phyloP scores from a whole-genome alignment of 176 grass and related monocot genomes.

The Neostapfia colusana region DNA sequence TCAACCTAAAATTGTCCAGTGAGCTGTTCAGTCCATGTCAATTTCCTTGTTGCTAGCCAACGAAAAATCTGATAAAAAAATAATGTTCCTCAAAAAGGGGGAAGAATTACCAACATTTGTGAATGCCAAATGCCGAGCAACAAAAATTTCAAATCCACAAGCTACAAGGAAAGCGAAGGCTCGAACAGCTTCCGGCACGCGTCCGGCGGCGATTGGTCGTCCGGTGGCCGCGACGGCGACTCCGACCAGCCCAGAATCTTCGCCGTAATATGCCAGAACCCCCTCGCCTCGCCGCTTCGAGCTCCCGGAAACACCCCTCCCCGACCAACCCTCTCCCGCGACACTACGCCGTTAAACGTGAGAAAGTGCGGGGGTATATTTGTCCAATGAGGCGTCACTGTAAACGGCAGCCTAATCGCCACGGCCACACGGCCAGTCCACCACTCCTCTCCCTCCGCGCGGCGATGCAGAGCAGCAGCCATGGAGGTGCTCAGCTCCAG shows the following conservation, averaged over 20 bases:
- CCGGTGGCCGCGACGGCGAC: slow-evolving; percentile 30
- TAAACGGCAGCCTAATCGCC: slow-evolving; percentile 22
- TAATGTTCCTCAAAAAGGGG: not conserved
- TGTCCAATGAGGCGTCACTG: not conserved
- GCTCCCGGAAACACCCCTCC: not conserved
- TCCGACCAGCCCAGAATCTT: slow-evolving; percentile 44
- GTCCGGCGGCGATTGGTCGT: not conserved
- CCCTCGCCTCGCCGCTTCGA: not conserved
- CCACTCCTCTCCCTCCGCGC: slow-evolving; percentile 5
- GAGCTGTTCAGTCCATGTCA: not conserved
- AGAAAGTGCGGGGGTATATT: not conserved
- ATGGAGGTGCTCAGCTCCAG: slow-evolving; percentile 74
- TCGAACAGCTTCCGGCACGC: not conserved
- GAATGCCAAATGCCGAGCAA: not conserved
- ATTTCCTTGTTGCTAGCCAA: not conserved
- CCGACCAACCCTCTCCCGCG: not conserved
- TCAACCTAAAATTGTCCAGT: not conserved
- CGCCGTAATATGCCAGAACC: slow-evolving; percentile 44
- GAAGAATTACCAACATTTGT: not conserved
- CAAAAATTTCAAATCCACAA: not conserved
- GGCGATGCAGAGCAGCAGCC: slow-evolving; percentile 70
- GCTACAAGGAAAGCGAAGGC: not conserved
- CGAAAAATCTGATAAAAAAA: not conserved
- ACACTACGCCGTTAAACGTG: not conserved
- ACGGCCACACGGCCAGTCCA: slow-evolving; percentile 21